Evolutionary conservation across 2,329 filamentous ascomycete genomes (phyloP).

Genomic region (Talaromyces marneffei): DNA sequence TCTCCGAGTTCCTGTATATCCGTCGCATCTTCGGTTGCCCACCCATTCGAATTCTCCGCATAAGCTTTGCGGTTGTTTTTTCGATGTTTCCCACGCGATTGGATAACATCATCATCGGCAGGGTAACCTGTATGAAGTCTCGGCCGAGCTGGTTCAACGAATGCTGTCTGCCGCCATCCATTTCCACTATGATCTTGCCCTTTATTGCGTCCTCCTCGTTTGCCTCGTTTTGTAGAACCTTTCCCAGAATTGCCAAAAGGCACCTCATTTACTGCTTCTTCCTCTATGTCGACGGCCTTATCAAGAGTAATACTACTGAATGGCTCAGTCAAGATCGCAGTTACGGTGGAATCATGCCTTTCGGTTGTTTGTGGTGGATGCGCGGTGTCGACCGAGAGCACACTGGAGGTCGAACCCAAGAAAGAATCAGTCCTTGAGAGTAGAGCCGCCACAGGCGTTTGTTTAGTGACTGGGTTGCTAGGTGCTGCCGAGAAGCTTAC

Average conservation of each 20-base stretch:
- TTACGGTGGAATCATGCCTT: constrained; percentile 26
- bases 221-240: constrained; percentile 36
- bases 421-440: neutral
- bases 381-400: constrained; percentile 10
- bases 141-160: constrained; percentile 52
- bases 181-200: constrained; percentile 46
- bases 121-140: constrained; percentile 32
- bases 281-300: constrained; percentile 17
- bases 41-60: constrained; percentile 65
- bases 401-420: neutral
- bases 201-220: constrained; percentile 42
- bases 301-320: constrained; percentile 37
- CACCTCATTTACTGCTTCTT: constrained; percentile 17
- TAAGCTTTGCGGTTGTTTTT: constrained; percentile 42
- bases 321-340: constrained; percentile 41
- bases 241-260: constrained; percentile 23
- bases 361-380: constrained; percentile 18
- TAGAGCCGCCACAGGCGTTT: constrained; percentile 10
- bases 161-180: constrained; percentile 63
- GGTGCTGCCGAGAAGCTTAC: constrained; percentile 54
- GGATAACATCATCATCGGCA: constrained; percentile 16
- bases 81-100: constrained; percentile 36
- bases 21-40: constrained; percentile 93
- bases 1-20: constrained; percentile 90
- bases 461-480: constrained; percentile 12